These are phyloP conservation scores for Rutstroemia sydowiana DNA, from an alignment of 2,329 filamentous ascomycete species.

Conservation along the genomic window DNA sequence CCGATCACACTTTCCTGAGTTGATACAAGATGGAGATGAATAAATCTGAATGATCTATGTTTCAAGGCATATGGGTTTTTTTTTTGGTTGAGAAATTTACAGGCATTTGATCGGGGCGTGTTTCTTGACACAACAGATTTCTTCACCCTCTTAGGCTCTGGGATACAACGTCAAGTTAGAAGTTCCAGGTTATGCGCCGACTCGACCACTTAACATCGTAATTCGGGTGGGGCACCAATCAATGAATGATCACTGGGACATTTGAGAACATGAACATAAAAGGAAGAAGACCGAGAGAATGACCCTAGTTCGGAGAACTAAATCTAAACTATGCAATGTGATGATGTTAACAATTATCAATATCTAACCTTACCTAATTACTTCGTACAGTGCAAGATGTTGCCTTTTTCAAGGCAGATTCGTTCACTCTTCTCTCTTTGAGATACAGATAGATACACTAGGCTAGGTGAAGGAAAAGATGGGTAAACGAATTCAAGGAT, in stretches of 20 bases:
- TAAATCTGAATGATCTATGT: not conserved
- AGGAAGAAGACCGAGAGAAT: not conserved
- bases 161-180: too few species aligned
- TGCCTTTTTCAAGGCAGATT: too few species aligned
- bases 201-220: not conserved
- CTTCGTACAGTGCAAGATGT: too few species aligned
- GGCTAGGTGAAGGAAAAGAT: not conserved
- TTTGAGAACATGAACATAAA: not conserved
- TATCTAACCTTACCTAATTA: too few species aligned
- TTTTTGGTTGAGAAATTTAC: not conserved
- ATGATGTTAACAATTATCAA: too few species aligned
- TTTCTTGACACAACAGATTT: not conserved
- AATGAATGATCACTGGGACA: not conserved
- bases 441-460: too few species aligned
- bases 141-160: not conserved
- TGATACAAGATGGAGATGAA: not conserved
- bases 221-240: not conserved
- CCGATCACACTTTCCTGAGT: slow-evolving; percentile 1
- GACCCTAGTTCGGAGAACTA: not conserved
- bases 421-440: too few species aligned
- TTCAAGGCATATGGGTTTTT: not conserved
- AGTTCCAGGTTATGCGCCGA: not conserved
- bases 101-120: not conserved
- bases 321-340: not conserved
- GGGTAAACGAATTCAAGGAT: not conserved